Evolutionary conservation across 2,329 filamentous ascomycete species (phyloP).

Genomic region (Cordyceps militaris): DNA sequence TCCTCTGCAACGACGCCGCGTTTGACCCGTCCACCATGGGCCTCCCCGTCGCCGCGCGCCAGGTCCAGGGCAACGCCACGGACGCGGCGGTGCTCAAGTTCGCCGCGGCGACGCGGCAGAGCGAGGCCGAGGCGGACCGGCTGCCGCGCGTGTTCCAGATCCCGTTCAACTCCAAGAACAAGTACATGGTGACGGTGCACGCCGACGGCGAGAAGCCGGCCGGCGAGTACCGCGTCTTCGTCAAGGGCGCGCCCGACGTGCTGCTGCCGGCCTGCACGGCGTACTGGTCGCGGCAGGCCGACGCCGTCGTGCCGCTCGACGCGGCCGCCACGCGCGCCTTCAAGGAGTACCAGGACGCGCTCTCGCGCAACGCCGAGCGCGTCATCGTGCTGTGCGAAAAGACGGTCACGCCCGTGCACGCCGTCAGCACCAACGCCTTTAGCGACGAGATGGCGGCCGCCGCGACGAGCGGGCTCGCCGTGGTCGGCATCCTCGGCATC

Average conservation of each 20-base stretch:
- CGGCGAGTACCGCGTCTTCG: slow-evolving; percentile 34
- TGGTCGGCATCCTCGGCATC: slow-evolving; percentile 47
- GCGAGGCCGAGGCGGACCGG: slow-evolving; percentile 14
- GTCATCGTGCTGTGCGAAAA: slow-evolving; percentile 38
- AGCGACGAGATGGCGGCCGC: slow-evolving; percentile 39
- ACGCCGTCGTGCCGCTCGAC: slow-evolving; percentile 29
- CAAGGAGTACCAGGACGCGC: slow-evolving; percentile 30
- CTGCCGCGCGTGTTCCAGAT: slow-evolving; percentile 31
- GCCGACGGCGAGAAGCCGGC: slow-evolving; percentile 16
- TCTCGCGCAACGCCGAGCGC: slow-evolving; percentile 36
- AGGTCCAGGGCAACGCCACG: slow-evolving; percentile 36
- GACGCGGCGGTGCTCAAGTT: slow-evolving; percentile 36
- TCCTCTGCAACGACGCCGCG: slow-evolving; percentile 35
- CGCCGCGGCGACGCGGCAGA: slow-evolving; percentile 22
- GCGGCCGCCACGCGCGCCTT: slow-evolving; percentile 26
- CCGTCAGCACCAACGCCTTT: slow-evolving; percentile 38
- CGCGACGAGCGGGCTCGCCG: slow-evolving; percentile 35
- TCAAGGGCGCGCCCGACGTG: slow-evolving; percentile 50
- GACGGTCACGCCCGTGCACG: slow-evolving; percentile 21
- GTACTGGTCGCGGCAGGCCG: slow-evolving; percentile 28
- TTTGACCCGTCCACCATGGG: slow-evolving; percentile 33
- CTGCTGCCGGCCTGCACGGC: slow-evolving; percentile 30
- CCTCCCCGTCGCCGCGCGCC: slow-evolving; percentile 28
- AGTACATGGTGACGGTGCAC: slow-evolving; percentile 40
- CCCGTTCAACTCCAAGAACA: slow-evolving; percentile 45